Percentiles rank a stretch among this genome's conserved stretches.
Conservation (phyloP, 2,329 filamentous ascomycete genomes). For the Chaetomiaceae sp. region DNA sequence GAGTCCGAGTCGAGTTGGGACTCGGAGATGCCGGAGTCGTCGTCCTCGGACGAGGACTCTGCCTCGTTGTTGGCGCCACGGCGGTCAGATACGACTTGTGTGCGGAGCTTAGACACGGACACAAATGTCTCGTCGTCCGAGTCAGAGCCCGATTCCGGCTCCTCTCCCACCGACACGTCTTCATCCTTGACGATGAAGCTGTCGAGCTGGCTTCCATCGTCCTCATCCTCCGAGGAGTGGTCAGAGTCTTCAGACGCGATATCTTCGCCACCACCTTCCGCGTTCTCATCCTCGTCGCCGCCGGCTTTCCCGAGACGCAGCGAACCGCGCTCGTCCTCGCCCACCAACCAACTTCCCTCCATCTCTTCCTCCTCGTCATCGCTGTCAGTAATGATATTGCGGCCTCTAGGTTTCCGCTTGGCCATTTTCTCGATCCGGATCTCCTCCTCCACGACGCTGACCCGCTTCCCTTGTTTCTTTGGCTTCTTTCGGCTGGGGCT, state of each 20-base stretch:
- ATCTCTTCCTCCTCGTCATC: constrained; percentile 61
- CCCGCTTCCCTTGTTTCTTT: constrained; percentile 34
- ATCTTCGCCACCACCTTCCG: constrained; percentile 79
- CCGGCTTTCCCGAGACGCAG: constrained; percentile 69
- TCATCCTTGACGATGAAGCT: constrained; percentile 54
- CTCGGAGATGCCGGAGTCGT: constrained; percentile 16
- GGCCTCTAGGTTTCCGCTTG: constrained; percentile 41
- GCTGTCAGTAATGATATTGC: constrained; percentile 59
- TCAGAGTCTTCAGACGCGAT: constrained; percentile 66
- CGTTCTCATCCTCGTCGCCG: constrained; percentile 82
- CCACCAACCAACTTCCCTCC: constrained; percentile 75
- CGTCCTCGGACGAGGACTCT: constrained; percentile 33
- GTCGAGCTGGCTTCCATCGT: constrained; percentile 49
- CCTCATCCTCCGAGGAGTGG: constrained; percentile 51
- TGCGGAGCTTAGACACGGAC: constrained; percentile 34
- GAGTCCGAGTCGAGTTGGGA: constrained; percentile 23
- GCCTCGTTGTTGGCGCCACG: constrained; percentile 31
- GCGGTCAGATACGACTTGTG: constrained; percentile 32
- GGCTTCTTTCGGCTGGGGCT: constrained; percentile 36
- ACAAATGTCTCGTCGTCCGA: constrained; percentile 35
- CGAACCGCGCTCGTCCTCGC: constrained; percentile 57
- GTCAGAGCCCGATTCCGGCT: constrained; percentile 23
- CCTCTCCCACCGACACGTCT: constrained; percentile 28
- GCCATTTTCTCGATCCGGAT: constrained; percentile 31
- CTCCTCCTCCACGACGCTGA: constrained; percentile 32